Evolutionary conservation across 345 rosid genomes (phyloP).

Genomic region (Jatropha curcas): DNA sequence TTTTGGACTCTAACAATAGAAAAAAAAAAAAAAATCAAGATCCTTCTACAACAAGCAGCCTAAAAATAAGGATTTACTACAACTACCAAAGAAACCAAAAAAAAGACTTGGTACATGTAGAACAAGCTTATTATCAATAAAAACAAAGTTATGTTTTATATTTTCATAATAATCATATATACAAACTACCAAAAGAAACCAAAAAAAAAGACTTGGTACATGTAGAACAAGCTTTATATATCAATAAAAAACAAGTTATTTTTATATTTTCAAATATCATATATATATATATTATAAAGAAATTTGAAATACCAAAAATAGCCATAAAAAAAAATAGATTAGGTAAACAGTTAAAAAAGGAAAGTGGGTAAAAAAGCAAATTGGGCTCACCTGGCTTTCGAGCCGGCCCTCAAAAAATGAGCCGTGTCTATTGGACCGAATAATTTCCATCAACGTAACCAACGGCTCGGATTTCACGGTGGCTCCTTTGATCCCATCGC

Average conservation of each 20-base stretch:
- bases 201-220: no score
- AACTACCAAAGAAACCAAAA: no score
- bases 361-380: not conserved
- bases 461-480: constrained; percentile 58
- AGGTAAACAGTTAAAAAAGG: not conserved
- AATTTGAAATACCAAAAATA: no score
- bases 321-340: not conserved
- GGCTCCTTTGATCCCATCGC: constrained; percentile 29
- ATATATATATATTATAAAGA: no score
- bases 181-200: no score
- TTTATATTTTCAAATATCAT: no score
- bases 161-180: no score
- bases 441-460: constrained; percentile 42
- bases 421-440: constrained; percentile 57
- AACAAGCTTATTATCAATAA: no score
- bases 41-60: not conserved
- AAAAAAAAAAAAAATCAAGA: not conserved
- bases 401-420: constrained; percentile 60
- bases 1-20: not conserved
- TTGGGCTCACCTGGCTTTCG: constrained; percentile 46
- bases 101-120: no score
- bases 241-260: no score
- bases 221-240: no score
- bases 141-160: no score
- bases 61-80: not conserved